phyloP scores from a whole-genome alignment of 345 rosid species.

The Moricandia arvensis region DNA sequence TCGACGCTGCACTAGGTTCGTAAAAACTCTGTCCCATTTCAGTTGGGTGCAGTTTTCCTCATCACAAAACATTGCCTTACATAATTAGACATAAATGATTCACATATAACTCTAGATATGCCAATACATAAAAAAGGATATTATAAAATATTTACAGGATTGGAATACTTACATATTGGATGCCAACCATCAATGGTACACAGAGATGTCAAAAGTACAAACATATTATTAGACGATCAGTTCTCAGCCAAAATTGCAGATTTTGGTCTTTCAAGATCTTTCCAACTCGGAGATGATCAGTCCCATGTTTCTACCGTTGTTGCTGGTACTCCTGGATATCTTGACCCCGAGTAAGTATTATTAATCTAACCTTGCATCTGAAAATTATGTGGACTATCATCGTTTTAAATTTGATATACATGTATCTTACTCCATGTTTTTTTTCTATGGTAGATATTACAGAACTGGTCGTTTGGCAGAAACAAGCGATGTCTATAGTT shows the following conservation, averaged over 20 bases:
- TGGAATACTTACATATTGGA: conserved; percentile 7
- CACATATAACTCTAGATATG: neutral
- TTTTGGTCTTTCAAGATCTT: conserved; percentile 26
- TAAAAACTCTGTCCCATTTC: neutral
- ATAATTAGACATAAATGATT: neutral
- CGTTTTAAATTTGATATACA: neutral
- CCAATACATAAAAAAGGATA: neutral
- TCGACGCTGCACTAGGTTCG: conserved; percentile 30
- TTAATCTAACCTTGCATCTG: neutral
- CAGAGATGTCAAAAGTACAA: conserved; percentile 2
- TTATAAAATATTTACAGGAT: neutral
- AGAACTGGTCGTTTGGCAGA: conserved; percentile 34
- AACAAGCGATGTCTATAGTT: conserved; percentile 52
- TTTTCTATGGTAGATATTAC: conserved; percentile 13
- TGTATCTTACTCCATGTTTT: neutral
- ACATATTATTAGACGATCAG: conserved; percentile 28
- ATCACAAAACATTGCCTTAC: neutral
- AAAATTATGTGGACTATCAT: neutral
- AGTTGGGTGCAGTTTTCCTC: neutral
- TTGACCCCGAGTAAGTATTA: conserved; percentile 28
- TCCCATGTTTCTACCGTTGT: neutral
- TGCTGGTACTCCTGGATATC: conserved; percentile 34
- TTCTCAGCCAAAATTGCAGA: conserved; percentile 39
- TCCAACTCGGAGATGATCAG: conserved; percentile 2
- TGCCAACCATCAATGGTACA: neutral